phyloP scores from a whole-genome alignment of 768 basidiomycete species.

The Mycena venus region DNA sequence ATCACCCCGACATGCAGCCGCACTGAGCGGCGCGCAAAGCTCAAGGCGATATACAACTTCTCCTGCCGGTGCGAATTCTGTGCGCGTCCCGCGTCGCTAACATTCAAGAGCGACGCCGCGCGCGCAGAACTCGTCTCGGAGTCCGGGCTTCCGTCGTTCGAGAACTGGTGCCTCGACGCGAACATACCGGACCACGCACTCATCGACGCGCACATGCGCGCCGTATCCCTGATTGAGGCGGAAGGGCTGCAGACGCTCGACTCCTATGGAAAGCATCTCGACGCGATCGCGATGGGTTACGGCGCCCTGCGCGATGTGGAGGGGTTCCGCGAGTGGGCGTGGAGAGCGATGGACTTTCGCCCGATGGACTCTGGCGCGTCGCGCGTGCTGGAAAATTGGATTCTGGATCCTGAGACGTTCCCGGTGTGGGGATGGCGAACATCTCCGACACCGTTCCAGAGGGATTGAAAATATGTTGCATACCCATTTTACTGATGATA shows the following conservation, averaged over 20 bases:
- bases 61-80: constrained; percentile 49
- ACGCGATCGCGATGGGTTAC: constrained; percentile 57
- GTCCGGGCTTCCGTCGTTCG: constrained; percentile 45
- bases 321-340: constrained; percentile 51
- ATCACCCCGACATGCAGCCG: constrained; percentile 36
- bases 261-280: constrained; percentile 47
- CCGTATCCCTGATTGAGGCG: constrained; percentile 45
- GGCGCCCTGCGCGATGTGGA: constrained; percentile 53
- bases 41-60: constrained; percentile 46
- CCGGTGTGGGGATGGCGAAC: constrained; percentile 54
- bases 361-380: constrained; percentile 33
- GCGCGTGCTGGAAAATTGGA: constrained; percentile 49
- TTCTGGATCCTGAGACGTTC: constrained; percentile 50
- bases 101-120: constrained; percentile 42
- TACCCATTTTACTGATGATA: neutral
- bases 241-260: constrained; percentile 49
- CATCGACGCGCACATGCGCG: constrained; percentile 47
- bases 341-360: constrained; percentile 43
- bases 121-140: constrained; percentile 48
- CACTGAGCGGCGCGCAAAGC: constrained; percentile 32
- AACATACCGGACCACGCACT: constrained; percentile 42
- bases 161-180: constrained; percentile 49
- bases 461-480: neutral
- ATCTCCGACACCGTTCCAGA: neutral
- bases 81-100: constrained; percentile 21